phyloP scores from a whole-genome alignment of 129 eudicot species.

The Tanacetum coccineum region DNA sequence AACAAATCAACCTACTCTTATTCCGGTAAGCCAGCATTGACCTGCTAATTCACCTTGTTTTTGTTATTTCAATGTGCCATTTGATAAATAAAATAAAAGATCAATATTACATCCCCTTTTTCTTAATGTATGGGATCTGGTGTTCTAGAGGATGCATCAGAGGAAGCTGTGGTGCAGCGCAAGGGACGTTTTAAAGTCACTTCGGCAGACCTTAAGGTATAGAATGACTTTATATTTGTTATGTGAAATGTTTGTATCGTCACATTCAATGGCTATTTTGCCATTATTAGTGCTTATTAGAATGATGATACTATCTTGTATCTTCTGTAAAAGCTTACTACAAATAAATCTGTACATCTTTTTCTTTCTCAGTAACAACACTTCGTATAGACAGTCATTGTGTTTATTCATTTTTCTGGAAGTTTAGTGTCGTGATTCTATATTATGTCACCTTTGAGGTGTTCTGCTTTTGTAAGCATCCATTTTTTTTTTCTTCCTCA shows the following conservation, averaged over 20 bases:
- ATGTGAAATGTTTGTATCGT: too few relatives aligned
- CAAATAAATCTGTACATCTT: too few relatives aligned
- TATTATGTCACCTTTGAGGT: not conserved
- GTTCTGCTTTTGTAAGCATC: slow-evolving; percentile 4
- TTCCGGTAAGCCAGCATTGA: slow-evolving; percentile 39
- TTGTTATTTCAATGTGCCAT: slow-evolving; percentile 10
- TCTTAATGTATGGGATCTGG: slow-evolving; percentile 10
- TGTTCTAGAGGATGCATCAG: slow-evolving; percentile 78
- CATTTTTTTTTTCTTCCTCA: slow-evolving; percentile 23
- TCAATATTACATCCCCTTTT: not conserved
- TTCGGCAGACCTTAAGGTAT: slow-evolving; percentile 58
- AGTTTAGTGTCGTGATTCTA: not conserved
- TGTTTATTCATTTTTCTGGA: too few relatives aligned
- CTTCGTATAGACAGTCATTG: too few relatives aligned
- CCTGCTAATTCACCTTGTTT: slow-evolving; percentile 11
- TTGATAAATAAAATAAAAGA: too few relatives aligned
- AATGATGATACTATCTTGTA: too few relatives aligned
- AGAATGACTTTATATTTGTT: too few relatives aligned
- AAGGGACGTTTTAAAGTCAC: slow-evolving; percentile 93
- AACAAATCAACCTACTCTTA: slow-evolving; percentile 34
- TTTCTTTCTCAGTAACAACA: not conserved
- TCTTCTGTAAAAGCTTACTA: too few relatives aligned
- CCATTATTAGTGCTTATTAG: too few relatives aligned
- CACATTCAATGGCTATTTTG: too few relatives aligned
- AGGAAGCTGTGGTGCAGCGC: slow-evolving; percentile 68